These are phyloP conservation scores for Podaxis sp. DNA, from an alignment of 768 basidiomycete species.

Conservation along the genomic window DNA sequence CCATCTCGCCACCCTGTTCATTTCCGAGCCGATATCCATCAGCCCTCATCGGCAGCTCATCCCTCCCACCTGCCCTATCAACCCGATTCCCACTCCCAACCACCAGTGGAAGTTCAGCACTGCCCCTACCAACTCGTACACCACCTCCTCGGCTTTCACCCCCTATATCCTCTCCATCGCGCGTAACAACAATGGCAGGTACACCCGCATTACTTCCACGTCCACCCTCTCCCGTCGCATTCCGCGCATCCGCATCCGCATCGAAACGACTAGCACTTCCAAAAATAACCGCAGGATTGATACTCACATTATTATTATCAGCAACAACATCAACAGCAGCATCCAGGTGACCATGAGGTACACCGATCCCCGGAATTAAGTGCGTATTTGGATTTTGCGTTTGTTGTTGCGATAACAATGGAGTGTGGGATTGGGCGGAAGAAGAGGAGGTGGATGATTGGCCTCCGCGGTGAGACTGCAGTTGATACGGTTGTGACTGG, in stretches of 20 bases:
- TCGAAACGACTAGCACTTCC: not conserved
- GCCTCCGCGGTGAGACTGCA: not conserved
- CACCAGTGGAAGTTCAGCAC: not conserved
- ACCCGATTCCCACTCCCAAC: not conserved
- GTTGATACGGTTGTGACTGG: not conserved
- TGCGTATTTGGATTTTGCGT: not conserved
- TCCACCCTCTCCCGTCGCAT: not conserved
- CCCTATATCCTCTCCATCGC: not conserved
- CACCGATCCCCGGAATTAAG: not conserved
- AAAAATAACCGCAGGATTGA: constrained; percentile 7
- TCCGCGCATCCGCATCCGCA: not conserved
- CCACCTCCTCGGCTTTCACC: not conserved
- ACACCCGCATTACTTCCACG: constrained; percentile 11
- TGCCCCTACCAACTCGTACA: not conserved
- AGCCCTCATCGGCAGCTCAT: not conserved
- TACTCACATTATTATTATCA: constrained; percentile 4
- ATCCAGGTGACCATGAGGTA: not conserved
- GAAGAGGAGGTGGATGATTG: not conserved
- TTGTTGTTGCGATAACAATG: not conserved
- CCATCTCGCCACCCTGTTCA: not conserved
- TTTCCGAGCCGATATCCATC: not conserved
- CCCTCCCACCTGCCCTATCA: not conserved
- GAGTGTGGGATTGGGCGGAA: not conserved
- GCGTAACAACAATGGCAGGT: constrained; percentile 4
- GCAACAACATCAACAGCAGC: not conserved